Base-by-base conservation (phyloP, 352 stramenopile genomes). In the Phytopythium mirpurense region DNA sequence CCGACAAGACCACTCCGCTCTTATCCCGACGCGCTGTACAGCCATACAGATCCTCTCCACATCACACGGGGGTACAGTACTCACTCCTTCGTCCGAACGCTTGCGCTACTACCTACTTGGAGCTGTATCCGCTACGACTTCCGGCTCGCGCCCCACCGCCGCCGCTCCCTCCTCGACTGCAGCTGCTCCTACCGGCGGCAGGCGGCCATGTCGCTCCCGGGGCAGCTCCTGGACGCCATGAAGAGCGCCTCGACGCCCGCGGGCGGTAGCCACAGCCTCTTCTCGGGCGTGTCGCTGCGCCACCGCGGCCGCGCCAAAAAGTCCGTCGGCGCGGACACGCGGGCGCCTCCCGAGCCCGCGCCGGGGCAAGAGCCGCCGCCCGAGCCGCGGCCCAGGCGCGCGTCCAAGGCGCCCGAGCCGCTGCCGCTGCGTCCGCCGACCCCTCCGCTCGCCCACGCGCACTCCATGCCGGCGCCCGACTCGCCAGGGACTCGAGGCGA, bases 231-330 rank as follows among this genome's bases (percentile, higher is more conserved):
- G 41, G 48, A 58, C 38, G 41, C 58, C 54, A 58, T 74, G n/a
- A 74, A 74, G 62, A 56, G 65, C 49, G 52, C 29, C 21, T 29
- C 62, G 47, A 45, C 62, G 18, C 59, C 66, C 27, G 58, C 51
- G 37, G 56, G 55, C 45, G 64, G 56, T 40, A 37, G 47, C 34
- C 47, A 54, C 32, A 43, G 56, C 36, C 56, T 74, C 45, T 74
- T 74, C 59, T 68, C 66, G 15, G 56, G 59, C 41, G 62, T 68
- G 27, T 74, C 66, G 44, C 51, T 74, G 12, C 66, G 62, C 40
- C 48, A 58, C 1, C 62, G 66, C 5, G 42, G 52, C 1, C 51
- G 59, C 0, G 48, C 47, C 37, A 48, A 47, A 11, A 64, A 64
- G 41, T 12, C 21, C 31, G 16, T 18, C 29, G n/a, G 7, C n/a